phyloP scores from a whole-genome alignment of 1,284 basidiomycete genomes.

The Leccinum olivaceoglutinosum region DNA sequence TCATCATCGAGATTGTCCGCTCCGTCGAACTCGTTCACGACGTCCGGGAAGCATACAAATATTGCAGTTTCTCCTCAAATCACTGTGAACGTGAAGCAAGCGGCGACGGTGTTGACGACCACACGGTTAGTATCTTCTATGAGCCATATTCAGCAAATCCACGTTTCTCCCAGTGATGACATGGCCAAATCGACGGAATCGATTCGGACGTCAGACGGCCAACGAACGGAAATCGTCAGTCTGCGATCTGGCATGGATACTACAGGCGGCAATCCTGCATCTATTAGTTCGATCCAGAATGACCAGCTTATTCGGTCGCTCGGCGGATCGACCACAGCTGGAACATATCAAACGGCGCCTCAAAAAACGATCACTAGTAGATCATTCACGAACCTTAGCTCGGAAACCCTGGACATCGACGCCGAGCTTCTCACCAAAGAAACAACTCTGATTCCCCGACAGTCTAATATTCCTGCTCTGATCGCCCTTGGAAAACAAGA shows the following conservation, averaged over 20 bases:
- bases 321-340: background rate
- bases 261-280: background rate
- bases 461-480: background rate
- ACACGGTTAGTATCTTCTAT: constrained; percentile 3
- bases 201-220: background rate
- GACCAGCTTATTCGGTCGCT: background rate
- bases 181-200: background rate
- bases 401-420: background rate
- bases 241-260: background rate
- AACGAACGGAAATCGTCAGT: background rate
- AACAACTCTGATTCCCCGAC: background rate
- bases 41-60: background rate
- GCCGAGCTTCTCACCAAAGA: background rate
- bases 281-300: background rate
- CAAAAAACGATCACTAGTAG: background rate
- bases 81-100: background rate
- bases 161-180: background rate
- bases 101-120: background rate
- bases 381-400: background rate
- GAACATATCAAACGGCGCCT: background rate
- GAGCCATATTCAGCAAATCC: too few species aligned
- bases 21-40: background rate
- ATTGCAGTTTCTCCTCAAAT: constrained; percentile 3
- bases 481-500: background rate
- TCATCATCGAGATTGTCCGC: background rate